phyloP scores from a whole-genome alignment of 2,329 filamentous ascomycete genomes.

The Colletotrichum camelliae region DNA sequence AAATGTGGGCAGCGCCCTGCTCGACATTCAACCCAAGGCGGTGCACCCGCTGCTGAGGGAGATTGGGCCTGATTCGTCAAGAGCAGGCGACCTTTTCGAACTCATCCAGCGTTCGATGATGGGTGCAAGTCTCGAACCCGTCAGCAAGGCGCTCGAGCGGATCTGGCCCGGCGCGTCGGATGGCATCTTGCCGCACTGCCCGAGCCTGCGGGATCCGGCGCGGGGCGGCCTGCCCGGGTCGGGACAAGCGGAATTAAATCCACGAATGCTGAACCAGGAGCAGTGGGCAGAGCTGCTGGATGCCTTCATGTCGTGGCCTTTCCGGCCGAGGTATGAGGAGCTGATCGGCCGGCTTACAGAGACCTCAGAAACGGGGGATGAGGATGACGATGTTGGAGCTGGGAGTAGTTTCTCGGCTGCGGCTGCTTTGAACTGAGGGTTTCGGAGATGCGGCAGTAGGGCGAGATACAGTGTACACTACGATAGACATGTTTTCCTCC shows the following conservation, averaged over 20 bases:
- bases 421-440: not conserved
- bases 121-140: constrained; percentile 31
- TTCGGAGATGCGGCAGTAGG: not conserved
- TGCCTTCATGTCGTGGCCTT: constrained; percentile 71
- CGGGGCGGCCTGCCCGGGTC: constrained; percentile 49
- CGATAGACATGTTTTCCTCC: not conserved
- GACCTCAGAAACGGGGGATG: constrained; percentile 16
- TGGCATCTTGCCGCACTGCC: constrained; percentile 53
- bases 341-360: constrained; percentile 48
- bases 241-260: constrained; percentile 46
- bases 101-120: constrained; percentile 53
- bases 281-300: constrained; percentile 65
- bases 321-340: constrained; percentile 55
- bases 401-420: constrained; percentile 7
- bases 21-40: constrained; percentile 71
- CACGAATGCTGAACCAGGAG: constrained; percentile 53
- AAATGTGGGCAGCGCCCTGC: constrained; percentile 56
- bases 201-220: constrained; percentile 51
- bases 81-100: constrained; percentile 56
- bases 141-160: constrained; percentile 51
- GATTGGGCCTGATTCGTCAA: constrained; percentile 42
- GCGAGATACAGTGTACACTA: not conserved
- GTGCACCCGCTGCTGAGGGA: constrained; percentile 54
- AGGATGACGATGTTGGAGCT: constrained; percentile 2
- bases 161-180: constrained; percentile 67